Conservation (phyloP, 805 yeast genomes). For the Nakazawaea ishiwadae region DNA sequence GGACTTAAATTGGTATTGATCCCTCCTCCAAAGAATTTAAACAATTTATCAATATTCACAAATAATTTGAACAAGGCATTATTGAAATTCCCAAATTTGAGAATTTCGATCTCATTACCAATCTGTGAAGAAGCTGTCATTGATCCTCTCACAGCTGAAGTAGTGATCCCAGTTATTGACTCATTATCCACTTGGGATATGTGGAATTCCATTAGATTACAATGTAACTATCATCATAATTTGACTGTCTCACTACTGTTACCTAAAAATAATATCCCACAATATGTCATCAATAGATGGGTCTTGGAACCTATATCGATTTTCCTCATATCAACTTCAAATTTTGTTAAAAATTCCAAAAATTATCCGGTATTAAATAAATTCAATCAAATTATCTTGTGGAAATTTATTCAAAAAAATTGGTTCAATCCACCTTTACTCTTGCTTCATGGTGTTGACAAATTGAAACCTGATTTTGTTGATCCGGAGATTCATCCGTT, state of each 20-base stretch:
- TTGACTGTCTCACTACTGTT: conserved; percentile 73
- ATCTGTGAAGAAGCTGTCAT: conserved; percentile 37
- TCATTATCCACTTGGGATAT: conserved; percentile 66
- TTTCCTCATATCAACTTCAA: conserved; percentile 48
- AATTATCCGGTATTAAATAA: conserved; percentile 63
- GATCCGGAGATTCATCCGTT: conserved; percentile 14
- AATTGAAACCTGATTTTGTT: conserved; percentile 18
- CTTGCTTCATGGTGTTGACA: conserved; percentile 52
- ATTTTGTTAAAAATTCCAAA: conserved; percentile 55
- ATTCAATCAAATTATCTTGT: conserved; percentile 45
- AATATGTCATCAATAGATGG: conserved; percentile 54
- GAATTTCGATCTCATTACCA: conserved; percentile 43
- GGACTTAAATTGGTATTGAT: conserved; percentile 53
- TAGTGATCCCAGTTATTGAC: conserved; percentile 27
- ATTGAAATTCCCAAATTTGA: conserved; percentile 26
- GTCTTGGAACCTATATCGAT: conserved; percentile 61
- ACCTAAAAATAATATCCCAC: conserved; percentile 55
- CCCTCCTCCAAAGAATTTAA: conserved; percentile 60
- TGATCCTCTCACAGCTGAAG: conserved; percentile 20
- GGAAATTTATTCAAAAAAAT: conserved; percentile 36
- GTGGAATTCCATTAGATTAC: conserved; percentile 61
- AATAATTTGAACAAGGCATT: conserved; percentile 26
- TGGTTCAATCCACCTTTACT: conserved; percentile 36
- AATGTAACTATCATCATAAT: conserved; percentile 48
- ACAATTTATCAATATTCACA: conserved; percentile 49